Percentiles rank a stretch among this genome's conserved stretches.
phyloP scores from a whole-genome alignment of 495 filamentous ascomycete species.

The Friedmanniomyces endolithicus region DNA sequence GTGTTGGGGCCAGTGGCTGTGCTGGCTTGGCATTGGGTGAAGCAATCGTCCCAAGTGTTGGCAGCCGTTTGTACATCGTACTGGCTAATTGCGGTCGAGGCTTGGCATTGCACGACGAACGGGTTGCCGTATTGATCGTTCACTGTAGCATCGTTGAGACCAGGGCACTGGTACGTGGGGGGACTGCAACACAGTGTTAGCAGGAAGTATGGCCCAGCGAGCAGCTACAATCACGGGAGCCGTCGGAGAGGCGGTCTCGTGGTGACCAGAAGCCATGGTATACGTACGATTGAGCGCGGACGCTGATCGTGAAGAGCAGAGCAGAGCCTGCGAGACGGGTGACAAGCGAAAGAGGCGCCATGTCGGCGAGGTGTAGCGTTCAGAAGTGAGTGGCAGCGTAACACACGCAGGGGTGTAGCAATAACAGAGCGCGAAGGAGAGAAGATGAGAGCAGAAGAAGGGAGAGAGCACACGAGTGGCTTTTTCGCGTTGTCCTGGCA shows the following conservation, averaged over 20 bases:
- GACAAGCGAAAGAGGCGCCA: neutral
- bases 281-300: neutral
- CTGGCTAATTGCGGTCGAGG: neutral
- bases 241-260: neutral
- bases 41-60: slow-evolving; percentile 3
- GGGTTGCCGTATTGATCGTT: neutral
- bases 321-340: neutral
- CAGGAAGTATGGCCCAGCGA: neutral
- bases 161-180: neutral
- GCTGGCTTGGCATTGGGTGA: neutral
- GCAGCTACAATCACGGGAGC: neutral
- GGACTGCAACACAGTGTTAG: neutral
- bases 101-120: neutral
- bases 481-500: slow-evolving; percentile 1
- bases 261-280: neutral
- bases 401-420: neutral
- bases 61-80: neutral
- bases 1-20: neutral
- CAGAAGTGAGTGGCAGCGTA: neutral
- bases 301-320: neutral
- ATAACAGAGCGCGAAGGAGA: neutral
- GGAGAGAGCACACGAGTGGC: neutral
- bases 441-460: neutral
- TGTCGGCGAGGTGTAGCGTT: neutral
- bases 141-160: neutral